Evolutionary conservation across 768 basidiomycete genomes (phyloP), one percentile per base, ranked within the genome.

Genomic region (Boletus pseudopeckii): DNA sequence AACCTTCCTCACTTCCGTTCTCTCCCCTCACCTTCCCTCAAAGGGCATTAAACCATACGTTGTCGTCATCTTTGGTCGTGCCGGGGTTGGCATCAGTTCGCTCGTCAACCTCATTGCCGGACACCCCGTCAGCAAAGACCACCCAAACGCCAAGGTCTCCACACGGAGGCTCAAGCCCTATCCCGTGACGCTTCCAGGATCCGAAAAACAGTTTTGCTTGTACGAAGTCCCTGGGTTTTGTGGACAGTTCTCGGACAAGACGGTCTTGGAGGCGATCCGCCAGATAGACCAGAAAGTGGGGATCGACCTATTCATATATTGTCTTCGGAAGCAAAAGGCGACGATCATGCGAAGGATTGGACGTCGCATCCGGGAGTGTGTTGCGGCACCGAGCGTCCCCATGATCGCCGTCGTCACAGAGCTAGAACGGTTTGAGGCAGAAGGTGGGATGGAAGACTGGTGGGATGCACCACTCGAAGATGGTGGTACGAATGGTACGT

Each of bases 361-460:
- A 18, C 51, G 46, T 20, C 38, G 13, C 15, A 38, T 66, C 20
- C 48, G 55, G 24, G 20, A 53, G 18, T 32, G 20, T 7, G 22
- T 53, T 13, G 38, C 40, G 3, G 37, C 14, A 8, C 22, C 15
- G 9, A 28, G 14, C 8, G 47, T 63, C 1, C 66, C 66, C 1
- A 60, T 65, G 49, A 50, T 65, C 18, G 66, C 64, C 3, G 66
- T 60, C 38, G 66, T 68, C 11, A 67, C 66, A 10, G 66, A 65
- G 30, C 36, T 67, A 37, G 66, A 68, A 46, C 60, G 50, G 32
- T 62, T 60, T 6, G 52, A 53, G 15, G 26, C 43, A 13, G 54
- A 53, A 26, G 45, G 33, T 11, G 54, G 42, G 1, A 73, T 68
- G 71, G 67, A 72, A 8, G 51, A 45, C 1, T 72, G 72, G 71